Base-by-base conservation (phyloP, 768 basidiomycete genomes). In the Pseudohyphozyma bogoriensis region DNA sequence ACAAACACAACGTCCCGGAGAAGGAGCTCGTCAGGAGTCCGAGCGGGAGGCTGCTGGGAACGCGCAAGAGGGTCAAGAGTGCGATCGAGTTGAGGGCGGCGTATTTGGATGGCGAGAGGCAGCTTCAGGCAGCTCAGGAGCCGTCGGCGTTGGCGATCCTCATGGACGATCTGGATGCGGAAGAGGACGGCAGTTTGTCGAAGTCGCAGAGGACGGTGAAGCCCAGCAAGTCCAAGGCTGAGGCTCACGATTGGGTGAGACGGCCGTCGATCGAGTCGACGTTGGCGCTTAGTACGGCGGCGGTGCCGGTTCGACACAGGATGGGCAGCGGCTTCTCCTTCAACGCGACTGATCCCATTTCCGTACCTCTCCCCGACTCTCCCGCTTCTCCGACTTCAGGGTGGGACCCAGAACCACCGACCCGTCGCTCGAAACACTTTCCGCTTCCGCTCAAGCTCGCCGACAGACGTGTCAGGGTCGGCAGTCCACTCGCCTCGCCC, bases 11-110 rank as follows among this genome's bases (percentile, higher is more conserved):
- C 13, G 49, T 64, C 13, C 63, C 63, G 18, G 56, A 60, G 42
- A 22, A 35, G 1, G 40, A 60, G 32, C 59, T 60, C 33, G 63
- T 60, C 24, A 44, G 63, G 16, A 57, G 55, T 45, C 42, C 33
- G 37, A 57, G 51, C 44, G 63, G 63, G 11, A 47, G 58, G 47
- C 52, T 60, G 10, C 55, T 55, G 24, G 59, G 56, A 4, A 56
- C 56, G 28, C 36, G 39, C 13, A 42, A 24, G 10, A 52, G 55
- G 12, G 65, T 61, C 4, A 16, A 55, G 51, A 66, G 65, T 24
- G 65, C 57, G 29, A 16, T 66, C 13, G 65, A 66, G 36, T 33
- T 66, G 3, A 37, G 65, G 6, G 58, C 58, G n/a, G 60, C 59
- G 55, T 66, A 62, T 58, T 59, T 57, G 24, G 65, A 55, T 2